Evolutionary conservation across 495 filamentous ascomycete genomes (phyloP), one percentile per base, ranked within the genome.

Genomic region (Choiromyces venosus): DNA sequence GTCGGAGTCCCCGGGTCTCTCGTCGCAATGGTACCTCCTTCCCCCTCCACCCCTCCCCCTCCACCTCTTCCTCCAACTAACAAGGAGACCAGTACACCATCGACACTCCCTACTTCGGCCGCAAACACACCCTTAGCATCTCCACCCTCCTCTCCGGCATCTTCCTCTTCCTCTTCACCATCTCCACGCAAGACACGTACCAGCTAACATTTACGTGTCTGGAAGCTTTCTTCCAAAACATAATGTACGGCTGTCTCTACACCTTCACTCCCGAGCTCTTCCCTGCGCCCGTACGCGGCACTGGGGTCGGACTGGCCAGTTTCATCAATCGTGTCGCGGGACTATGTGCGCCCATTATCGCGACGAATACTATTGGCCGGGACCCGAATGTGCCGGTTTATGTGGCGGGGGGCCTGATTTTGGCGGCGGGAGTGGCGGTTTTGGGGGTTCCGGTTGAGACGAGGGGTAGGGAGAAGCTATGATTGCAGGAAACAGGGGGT

Each of bases 221-320:
- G 1, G 92, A 88, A 80, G 91, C 85, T 69, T 92, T 94, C 83
- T 86, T 86, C 71, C 87, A 85, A 68, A 93, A 90, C 74, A 84
- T 92, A 69, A 91, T 93, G 89, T 93, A 92, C 71, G 90, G 90
- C 4, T 91, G 93, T n/a, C 83, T 94, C 1, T 94, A 93, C 78
- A 87, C 65, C 2, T 94, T 91, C 77, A 94, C 91, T 0, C 91
- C 92, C 0, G 92, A 95, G 81, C 87, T 94, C 56, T 93, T 95
- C 76, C 87, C 91, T 1, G 91, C 91, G 0, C 90, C 91, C 75
- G 87, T 93, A 78, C 85, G 92, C n/a, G 92, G 92, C 0, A 93
- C 92, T 0, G 92, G 92, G 0, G 94, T 92, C 82, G 92, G 91
- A 4, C 78, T 94, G 52, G 89, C 91, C 12, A 90, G 89, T 5